Conservation (phyloP, 2,329 filamentous ascomycete genomes). For the Alternaria brassicicola region DNA sequence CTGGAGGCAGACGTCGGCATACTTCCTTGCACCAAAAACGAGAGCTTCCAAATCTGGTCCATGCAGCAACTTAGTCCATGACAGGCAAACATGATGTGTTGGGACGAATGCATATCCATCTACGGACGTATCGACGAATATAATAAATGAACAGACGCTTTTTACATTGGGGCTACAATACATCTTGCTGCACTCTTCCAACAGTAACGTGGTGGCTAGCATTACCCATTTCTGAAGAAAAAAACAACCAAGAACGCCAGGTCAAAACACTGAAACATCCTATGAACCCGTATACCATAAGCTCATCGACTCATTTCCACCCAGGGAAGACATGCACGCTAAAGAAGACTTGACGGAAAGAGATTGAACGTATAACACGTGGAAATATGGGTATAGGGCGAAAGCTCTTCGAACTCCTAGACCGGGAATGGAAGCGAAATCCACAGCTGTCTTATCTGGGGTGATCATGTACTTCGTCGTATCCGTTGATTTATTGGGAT, state of each 20-base stretch:
- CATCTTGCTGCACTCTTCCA: neutral
- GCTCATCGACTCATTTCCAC: conserved; percentile 4
- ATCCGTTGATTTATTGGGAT: conserved; percentile 45
- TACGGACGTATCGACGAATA: neutral
- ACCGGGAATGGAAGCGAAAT: neutral
- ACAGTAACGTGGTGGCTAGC: neutral
- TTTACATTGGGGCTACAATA: conserved; percentile 1
- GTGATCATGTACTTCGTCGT: conserved; percentile 35
- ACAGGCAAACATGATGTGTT: neutral
- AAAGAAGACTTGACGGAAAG: conserved; percentile 9
- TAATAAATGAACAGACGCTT: neutral
- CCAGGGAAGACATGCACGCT: conserved; percentile 13
- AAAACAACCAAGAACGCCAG: conserved; percentile 7
- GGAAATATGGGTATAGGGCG: conserved; percentile 9
- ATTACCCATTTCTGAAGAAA: neutral
- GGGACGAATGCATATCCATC: neutral
- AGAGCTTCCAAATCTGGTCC: neutral
- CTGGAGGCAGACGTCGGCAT: neutral
- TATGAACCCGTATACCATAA: conserved; percentile 4
- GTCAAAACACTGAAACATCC: conserved; percentile 1
- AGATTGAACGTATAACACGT: conserved; percentile 12
- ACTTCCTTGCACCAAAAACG: neutral
- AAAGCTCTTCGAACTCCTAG: conserved; percentile 6
- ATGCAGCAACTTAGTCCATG: neutral
- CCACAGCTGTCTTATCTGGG: neutral